These are phyloP conservation scores for Lecanicillium sp. DNA, from an alignment of 2,329 filamentous ascomycete genomes.

Conservation along the genomic window DNA sequence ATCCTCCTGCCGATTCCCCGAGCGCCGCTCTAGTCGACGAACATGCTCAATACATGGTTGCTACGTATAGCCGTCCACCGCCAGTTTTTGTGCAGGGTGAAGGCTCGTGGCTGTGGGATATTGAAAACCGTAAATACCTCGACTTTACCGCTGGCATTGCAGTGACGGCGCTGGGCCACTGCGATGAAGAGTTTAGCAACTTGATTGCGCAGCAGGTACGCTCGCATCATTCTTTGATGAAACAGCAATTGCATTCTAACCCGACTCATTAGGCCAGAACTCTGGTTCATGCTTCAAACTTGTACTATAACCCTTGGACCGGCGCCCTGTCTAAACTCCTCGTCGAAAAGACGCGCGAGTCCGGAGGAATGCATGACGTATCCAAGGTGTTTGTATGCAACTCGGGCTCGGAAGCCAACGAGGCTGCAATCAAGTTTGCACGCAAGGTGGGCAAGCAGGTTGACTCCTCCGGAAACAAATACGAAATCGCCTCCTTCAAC, in stretches of 20 bases:
- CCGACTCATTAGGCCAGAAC: conserved; percentile 49
- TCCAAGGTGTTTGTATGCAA: conserved; percentile 87
- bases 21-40: conserved; percentile 68
- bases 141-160: conserved; percentile 96
- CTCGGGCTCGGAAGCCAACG: conserved; percentile 93
- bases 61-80: conserved; percentile 84
- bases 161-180: conserved; percentile 87
- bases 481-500: conserved; percentile 83
- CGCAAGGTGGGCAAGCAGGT: conserved; percentile 77
- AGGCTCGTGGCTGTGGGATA: conserved; percentile 83
- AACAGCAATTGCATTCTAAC: conserved; percentile 8
- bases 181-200: conserved; percentile 67
- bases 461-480: conserved; percentile 64
- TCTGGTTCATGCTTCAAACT: conserved; percentile 85
- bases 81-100: conserved; percentile 84
- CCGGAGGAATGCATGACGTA: conserved; percentile 75
- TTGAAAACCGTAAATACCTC: conserved; percentile 81
- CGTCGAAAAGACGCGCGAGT: conserved; percentile 69
- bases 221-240: too few species aligned
- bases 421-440: conserved; percentile 94
- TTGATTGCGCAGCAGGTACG: conserved; percentile 70
- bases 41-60: conserved; percentile 83
- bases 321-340: conserved; percentile 80
- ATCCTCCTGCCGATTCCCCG: conserved; percentile 64
- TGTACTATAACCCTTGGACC: conserved; percentile 96